Evolutionary conservation across 2,329 filamentous ascomycete species (phyloP), one percentile per base, ranked within the genome.

Genomic region (Pseudocercospora macadamiae): DNA sequence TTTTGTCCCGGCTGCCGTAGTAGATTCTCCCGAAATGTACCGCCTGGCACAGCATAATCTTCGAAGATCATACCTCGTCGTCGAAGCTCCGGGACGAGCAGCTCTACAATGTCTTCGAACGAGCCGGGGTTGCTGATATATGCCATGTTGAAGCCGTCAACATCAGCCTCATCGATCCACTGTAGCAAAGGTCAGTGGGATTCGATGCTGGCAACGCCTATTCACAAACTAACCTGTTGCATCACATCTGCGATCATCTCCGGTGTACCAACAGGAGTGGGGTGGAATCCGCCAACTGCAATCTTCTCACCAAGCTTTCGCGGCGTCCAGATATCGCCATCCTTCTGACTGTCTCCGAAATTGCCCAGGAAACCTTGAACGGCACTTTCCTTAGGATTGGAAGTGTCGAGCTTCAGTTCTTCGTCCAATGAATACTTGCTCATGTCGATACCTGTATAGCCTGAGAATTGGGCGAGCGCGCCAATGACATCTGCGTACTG

Each of bases 111-210:
- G 63, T 62, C 60, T 32, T 57, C 57, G 44, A 62, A 60, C 5
- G 49, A 55, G 12, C 36, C 45, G 10, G 57, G 60, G 18, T 54
- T 57, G 39, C 57, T 57, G 1, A 49, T 53, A 37, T 62, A 59
- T 2, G 60, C 51, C 42, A 90, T 80, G 68, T 90, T 91, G 73
- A 90, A 91, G 0, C 88, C 87, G 67, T 90, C 87, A 1, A 90
- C 81, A 64, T 89, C 88, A 0, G 86, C 86, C 69, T 89, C 87
- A 4, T 77, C 68, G 0, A 89, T 76, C 87, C 87, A 90, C 0
- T 76, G n/a, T n/a, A n/a, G n/a, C n/a, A n/a, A n/a, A n/a, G n/a
- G n/a, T n/a, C n/a, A n/a, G n/a, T n/a, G n/a, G n/a, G n/a, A n/a
- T n/a, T n/a, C n/a, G n/a, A n/a, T n/a, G n/a, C n/a, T n/a, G n/a